Evolutionary conservation across 1,284 basidiomycete species (phyloP), one percentile per base, ranked within the genome.

Genomic region (Xanthoconium separans): DNA sequence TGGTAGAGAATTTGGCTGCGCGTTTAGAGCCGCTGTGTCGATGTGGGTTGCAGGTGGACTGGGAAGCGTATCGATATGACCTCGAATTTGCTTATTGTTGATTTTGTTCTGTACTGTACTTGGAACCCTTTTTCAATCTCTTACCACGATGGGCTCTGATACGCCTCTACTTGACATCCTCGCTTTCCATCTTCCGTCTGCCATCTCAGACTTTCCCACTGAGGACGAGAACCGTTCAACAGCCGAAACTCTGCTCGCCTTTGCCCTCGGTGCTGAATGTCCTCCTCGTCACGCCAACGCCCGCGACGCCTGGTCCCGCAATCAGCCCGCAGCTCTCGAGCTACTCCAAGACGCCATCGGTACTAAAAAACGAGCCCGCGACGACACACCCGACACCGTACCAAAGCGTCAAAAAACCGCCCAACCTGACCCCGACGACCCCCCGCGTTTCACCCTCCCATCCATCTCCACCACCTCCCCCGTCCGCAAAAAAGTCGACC

Each of bases 401-500:
- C 43, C 55, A 43, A 69, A 70, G 22, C 56, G 41, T 16, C 24
- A 12, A n/a, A 42, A 42, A n/a, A 42, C 12, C 22, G 13, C 12
- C 22, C 12, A 44, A 8, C 30, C 22, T 3, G 55, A 45, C 8
- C 16, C 10, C n/a, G 61, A 57, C 47, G 77, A 79, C 37, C 61
- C 61, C 0, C 75, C 81, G 0, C 58, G 79, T 6, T 84, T 77
- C 69, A 80, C 81, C 3, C 71, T 88, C 6, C 80, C 84, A 36
- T 69, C 79, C 27, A 68, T 88, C 46, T 87, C 85, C 22, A 73
- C 78, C 12, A 81, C 82, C 11, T 80, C 85, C 0, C 86, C 87
- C n/a, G 65, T 88, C 40, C 81, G 87, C 47, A 87, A 85, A 71
- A 87, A 87, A 59, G 77, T 84, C 22, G 79, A 87, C 61, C 76